Base-by-base conservation (phyloP, 306 rosid species). In the Quercus variabilis region DNA sequence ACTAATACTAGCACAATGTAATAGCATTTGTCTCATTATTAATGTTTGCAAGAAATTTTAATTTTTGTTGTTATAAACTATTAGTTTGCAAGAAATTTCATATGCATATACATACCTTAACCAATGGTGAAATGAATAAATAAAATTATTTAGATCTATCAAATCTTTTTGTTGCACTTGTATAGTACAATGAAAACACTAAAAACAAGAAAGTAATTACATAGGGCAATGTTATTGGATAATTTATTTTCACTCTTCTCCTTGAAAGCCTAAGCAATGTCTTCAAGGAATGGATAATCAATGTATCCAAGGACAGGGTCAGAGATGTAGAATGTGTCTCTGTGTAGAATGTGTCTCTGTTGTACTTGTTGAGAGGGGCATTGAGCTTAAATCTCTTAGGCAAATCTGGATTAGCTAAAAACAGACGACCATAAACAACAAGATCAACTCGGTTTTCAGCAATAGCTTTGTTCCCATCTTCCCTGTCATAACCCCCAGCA, bases 391-490 rank as follows among this genome's bases (percentile, higher is more conserved):
- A 91, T 85, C 97, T 83, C 79, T 80, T 91, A 0, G 97, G 91
- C 77, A 91, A 86, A 83, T 91, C 92, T 17, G 91, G 97, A 79
- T 89, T 91, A 17, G 97, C 91, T 80, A 91, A 80, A 85, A 91
- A 89, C 35, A 35, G 15, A 19, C 88, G 81, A 4, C 85, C 90
- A 71, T 70, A 87, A 23, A 78, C 83, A 15, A 87, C 7, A 21
- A 73, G 91, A 82, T 91, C 87, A 23, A 85, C 75, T 5, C 74
- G 84, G 19, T 76, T 52, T 74, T 89, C 89, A 54, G 72, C 90
- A 26, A 89, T 38, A 4, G 90, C 92, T 0, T 83, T 76, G 76
- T 64, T 89, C 73, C 93, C 93, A 7, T 88, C 91, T 28, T 88
- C 72, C 33, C 85, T 69, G 2, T 35, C 79, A 52, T 76, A 91